These are phyloP conservation scores for Sporormia fimetaria DNA, from an alignment of 495 filamentous ascomycete species.

Conservation along the genomic window DNA sequence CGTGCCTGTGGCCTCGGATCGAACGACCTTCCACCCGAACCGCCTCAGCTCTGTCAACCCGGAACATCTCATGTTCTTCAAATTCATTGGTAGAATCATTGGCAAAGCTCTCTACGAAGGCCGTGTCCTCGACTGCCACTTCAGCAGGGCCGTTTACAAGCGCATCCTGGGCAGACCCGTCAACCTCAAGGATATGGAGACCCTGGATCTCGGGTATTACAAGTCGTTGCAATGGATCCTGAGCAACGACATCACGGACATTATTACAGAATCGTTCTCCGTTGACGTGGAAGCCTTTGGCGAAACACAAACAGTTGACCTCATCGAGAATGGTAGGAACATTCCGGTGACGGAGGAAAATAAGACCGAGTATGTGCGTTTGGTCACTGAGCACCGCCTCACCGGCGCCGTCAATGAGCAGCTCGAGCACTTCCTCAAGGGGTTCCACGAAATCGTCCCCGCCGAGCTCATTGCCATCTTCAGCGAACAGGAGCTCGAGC, in stretches of 20 bases:
- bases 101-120: slow-evolving; percentile 97
- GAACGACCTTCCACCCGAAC: slow-evolving; percentile 98
- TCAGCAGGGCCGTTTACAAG: slow-evolving; percentile 97
- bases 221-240: slow-evolving; percentile 99
- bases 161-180: slow-evolving; percentile 87
- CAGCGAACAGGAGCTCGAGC: slow-evolving; percentile 94
- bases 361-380: slow-evolving; percentile 91
- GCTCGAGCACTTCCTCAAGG: slow-evolving; percentile 88
- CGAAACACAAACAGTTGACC: slow-evolving; percentile 72
- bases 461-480: slow-evolving; percentile 93
- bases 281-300: slow-evolving; percentile 90
- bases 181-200: slow-evolving; percentile 99
- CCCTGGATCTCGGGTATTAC: slow-evolving; percentile 95
- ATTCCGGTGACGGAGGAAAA: slow-evolving; percentile 95
- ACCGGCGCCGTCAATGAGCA: slow-evolving; percentile 85
- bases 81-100: slow-evolving; percentile 97
- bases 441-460: slow-evolving; percentile 97
- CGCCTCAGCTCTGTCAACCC: slow-evolving; percentile 83
- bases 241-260: slow-evolving; percentile 96
- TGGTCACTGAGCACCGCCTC: slow-evolving; percentile 88
- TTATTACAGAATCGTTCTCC: slow-evolving; percentile 95
- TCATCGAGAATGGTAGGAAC: slow-evolving; percentile 77
- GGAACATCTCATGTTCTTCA: slow-evolving; percentile 97
- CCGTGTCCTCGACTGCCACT: slow-evolving; percentile 94
- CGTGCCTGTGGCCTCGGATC: slow-evolving; percentile 91